A percentile compares a stretch with the other conserved stretches of the same genome.
These are phyloP conservation scores for Paradendryphiella salina DNA, from an alignment of 2,329 filamentous ascomycete genomes.

Conservation along the genomic window DNA sequence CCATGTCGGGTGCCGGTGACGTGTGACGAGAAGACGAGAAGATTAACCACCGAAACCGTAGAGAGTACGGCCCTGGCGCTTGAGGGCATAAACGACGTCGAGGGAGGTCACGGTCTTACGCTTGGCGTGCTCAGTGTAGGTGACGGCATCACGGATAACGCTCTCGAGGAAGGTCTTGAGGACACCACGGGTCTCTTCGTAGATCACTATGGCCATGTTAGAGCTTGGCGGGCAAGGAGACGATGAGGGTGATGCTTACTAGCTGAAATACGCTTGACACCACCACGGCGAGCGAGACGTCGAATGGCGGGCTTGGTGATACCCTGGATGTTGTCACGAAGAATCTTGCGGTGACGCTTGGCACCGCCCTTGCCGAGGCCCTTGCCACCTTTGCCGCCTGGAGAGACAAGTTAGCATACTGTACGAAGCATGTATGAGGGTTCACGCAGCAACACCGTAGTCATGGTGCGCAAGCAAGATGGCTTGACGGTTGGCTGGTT, in stretches of 20 bases:
- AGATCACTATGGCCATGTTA: constrained; percentile 63
- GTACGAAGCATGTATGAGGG: constrained; percentile 5
- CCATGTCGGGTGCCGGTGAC: constrained; percentile 14
- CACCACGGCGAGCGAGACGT: constrained; percentile 58
- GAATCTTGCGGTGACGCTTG: constrained; percentile 60
- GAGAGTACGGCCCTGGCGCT: constrained; percentile 70
- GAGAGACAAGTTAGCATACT: constrained; percentile 40
- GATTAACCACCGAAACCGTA: constrained; percentile 88
- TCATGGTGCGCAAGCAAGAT: constrained; percentile 17
- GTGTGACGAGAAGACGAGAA: constrained; percentile 22
- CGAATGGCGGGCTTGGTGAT: constrained; percentile 60
- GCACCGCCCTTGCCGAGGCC: constrained; percentile 59
- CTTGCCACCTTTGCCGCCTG: constrained; percentile 60
- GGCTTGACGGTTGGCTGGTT: too few species aligned
- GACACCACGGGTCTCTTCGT: constrained; percentile 76
- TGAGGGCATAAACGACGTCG: constrained; percentile 65
- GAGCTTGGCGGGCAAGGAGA: constrained; percentile 4
- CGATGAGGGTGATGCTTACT: constrained; percentile 43
- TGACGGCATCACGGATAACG: constrained; percentile 76
- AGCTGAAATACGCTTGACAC: constrained; percentile 58
- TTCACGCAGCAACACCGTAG: constrained; percentile 16
- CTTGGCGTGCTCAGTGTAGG: constrained; percentile 80
- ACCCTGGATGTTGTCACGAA: constrained; percentile 60
- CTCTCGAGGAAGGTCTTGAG: constrained; percentile 78
- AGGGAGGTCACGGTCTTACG: constrained; percentile 75